phyloP scores from a whole-genome alignment of 371 early-diverging fungal species.

The Syncephalastrum sp. region DNA sequence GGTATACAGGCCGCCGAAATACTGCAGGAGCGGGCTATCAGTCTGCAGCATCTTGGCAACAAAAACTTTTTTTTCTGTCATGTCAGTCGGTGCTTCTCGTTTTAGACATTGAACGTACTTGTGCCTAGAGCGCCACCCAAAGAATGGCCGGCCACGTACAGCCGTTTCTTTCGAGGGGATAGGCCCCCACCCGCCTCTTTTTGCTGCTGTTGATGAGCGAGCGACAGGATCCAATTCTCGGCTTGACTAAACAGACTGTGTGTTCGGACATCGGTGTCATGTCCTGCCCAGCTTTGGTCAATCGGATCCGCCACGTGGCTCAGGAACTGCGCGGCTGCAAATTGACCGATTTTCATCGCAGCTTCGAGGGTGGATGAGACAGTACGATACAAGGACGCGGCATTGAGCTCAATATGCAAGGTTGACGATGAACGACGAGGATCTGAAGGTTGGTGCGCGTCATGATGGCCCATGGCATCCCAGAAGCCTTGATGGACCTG shows the following conservation, averaged over 20 bases:
- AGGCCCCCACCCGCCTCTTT: background rate
- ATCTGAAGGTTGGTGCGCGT: background rate
- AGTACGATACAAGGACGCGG: slow-evolving; percentile 38
- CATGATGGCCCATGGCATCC: slow-evolving; percentile 56
- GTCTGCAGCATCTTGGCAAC: slow-evolving; percentile 61
- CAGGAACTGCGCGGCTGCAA: slow-evolving; percentile 28
- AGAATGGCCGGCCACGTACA: slow-evolving; percentile 48
- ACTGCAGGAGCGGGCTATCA: slow-evolving; percentile 49
- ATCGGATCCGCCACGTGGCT: slow-evolving; percentile 44
- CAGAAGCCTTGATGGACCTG: slow-evolving; percentile 62
- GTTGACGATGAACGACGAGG: slow-evolving; percentile 19
- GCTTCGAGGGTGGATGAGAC: slow-evolving; percentile 38
- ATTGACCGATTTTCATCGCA: slow-evolving; percentile 26
- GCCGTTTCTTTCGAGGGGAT: slow-evolving; percentile 19
- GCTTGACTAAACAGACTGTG: slow-evolving; percentile 43
- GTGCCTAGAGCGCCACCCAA: slow-evolving; percentile 45
- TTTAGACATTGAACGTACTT: slow-evolving; percentile 23
- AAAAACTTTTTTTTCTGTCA: slow-evolving; percentile 34
- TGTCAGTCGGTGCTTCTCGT: background rate
- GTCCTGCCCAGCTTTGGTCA: slow-evolving; percentile 43
- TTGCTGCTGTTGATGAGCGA: slow-evolving; percentile 19
- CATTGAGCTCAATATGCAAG: slow-evolving; percentile 34
- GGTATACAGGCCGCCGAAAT: slow-evolving; percentile 59
- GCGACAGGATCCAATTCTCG: slow-evolving; percentile 32
- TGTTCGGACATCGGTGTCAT: slow-evolving; percentile 30